Evolutionary conservation across 805 yeast genomes (phyloP).

Genomic region (Kuraishia borneana): DNA sequence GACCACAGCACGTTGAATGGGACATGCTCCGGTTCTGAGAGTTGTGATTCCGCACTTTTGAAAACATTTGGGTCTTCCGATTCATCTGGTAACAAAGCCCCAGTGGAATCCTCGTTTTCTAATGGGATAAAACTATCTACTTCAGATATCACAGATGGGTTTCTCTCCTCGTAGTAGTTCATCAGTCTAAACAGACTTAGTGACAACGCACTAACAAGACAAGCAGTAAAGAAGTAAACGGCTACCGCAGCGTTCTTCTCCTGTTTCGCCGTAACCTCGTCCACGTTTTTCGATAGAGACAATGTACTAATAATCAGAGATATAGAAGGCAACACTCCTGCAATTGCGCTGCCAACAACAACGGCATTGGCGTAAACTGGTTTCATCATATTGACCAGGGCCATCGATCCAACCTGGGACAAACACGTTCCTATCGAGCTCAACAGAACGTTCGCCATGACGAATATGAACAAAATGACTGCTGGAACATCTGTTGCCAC

Average conservation of each 20-base stretch:
- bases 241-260: constrained; percentile 10
- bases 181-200: constrained; percentile 8
- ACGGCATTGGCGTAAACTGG: constrained; percentile 76
- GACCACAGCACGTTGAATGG: constrained; percentile 51
- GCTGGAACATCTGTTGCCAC: constrained; percentile 22
- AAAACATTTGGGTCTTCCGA: background rate
- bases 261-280: constrained; percentile 1
- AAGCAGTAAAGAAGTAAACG: constrained; percentile 24
- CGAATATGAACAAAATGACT: constrained; percentile 30
- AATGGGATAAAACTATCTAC: background rate
- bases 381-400: constrained; percentile 70
- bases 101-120: background rate
- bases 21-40: constrained; percentile 31
- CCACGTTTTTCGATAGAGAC: constrained; percentile 9
- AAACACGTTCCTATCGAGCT: constrained; percentile 71
- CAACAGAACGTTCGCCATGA: constrained; percentile 52
- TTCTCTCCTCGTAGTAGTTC: constrained; percentile 10
- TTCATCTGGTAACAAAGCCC: background rate
- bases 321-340: constrained; percentile 85
- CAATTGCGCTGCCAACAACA: constrained; percentile 90
- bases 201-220: constrained; percentile 6
- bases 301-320: constrained; percentile 48
- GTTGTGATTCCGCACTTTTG: constrained; percentile 4
- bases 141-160: constrained; percentile 4
- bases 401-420: constrained; percentile 87